phyloP scores from a whole-genome alignment of 2,329 filamentous ascomycete species.

The Aspergillus sp. region DNA sequence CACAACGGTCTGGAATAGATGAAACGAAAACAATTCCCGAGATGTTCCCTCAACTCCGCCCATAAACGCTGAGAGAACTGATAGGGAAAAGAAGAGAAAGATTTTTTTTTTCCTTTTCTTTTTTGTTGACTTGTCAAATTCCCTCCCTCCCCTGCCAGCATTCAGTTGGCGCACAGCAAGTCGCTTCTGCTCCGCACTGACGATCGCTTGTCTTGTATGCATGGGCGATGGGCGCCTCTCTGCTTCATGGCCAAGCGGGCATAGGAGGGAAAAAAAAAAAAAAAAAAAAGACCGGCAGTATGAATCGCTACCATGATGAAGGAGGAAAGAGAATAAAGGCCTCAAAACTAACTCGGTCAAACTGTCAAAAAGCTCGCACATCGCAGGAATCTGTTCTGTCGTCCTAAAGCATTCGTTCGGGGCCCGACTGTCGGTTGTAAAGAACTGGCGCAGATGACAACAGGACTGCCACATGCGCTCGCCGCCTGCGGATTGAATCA shows the following conservation, averaged over 20 bases:
- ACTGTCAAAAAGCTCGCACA: background rate
- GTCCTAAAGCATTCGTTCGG: background rate
- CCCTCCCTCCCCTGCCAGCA: background rate
- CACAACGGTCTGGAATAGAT: background rate
- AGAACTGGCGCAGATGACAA: background rate
- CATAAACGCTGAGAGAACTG: background rate
- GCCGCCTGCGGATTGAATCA: background rate
- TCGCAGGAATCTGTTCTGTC: background rate
- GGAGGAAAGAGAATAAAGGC: too few species aligned
- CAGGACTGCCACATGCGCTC: background rate
- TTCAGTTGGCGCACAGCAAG: conserved; percentile 10
- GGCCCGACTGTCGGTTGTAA: background rate
- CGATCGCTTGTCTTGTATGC: conserved; percentile 2
- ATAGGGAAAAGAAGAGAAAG: too few species aligned
- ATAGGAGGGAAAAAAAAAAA: too few species aligned
- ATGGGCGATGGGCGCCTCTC: background rate
- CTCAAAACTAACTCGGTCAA: background rate
- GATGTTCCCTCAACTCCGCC: background rate
- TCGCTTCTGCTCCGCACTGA: conserved; percentile 8
- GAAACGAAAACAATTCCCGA: background rate
- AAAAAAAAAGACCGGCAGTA: background rate
- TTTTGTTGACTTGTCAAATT: background rate
- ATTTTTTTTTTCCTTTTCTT: background rate
- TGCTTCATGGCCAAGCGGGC: background rate
- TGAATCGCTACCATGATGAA: background rate